Evolutionary conservation across 108 stramenopile species (phyloP).

Genomic region (Skeletonema costatum): DNA sequence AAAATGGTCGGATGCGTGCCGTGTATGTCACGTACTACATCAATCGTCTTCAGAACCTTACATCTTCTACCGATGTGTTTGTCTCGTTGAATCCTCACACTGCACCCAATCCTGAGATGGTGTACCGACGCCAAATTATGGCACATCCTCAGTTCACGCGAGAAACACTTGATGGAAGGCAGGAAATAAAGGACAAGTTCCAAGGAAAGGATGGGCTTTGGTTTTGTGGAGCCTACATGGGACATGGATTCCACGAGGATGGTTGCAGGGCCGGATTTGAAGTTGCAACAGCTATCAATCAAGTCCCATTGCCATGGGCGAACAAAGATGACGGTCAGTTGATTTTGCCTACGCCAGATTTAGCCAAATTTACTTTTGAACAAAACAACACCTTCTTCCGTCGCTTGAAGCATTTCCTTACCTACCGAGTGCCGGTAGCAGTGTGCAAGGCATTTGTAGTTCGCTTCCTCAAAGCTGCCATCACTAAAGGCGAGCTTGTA

Average conservation of each 20-base stretch:
- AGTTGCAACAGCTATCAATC: constrained; percentile 70
- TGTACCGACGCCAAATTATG: constrained; percentile 58
- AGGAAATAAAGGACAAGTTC: constrained; percentile 46
- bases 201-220: constrained; percentile 88
- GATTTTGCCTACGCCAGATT: constrained; percentile 70
- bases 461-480: constrained; percentile 65
- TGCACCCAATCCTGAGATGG: constrained; percentile 54
- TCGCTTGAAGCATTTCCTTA: constrained; percentile 49
- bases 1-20: constrained; percentile 73
- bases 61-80: constrained; percentile 71
- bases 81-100: constrained; percentile 93
- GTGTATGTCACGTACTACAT: constrained; percentile 96
- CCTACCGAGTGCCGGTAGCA: constrained; percentile 65
- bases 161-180: constrained; percentile 67
- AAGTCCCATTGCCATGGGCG: constrained; percentile 75
- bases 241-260: constrained; percentile 99
- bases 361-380: constrained; percentile 42
- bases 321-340: constrained; percentile 5
- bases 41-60: constrained; percentile 92
- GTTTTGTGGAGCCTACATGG: constrained; percentile 94
- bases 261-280: constrained; percentile 87
- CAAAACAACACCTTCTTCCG: constrained; percentile 32
- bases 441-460: constrained; percentile 63
- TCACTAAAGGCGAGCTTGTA: constrained; percentile 62
- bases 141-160: constrained; percentile 92